Percentiles rank a stretch among this genome's conserved stretches.
Conservation (phyloP, 179 eudicot species). For the Vitellaria paradoxa region DNA sequence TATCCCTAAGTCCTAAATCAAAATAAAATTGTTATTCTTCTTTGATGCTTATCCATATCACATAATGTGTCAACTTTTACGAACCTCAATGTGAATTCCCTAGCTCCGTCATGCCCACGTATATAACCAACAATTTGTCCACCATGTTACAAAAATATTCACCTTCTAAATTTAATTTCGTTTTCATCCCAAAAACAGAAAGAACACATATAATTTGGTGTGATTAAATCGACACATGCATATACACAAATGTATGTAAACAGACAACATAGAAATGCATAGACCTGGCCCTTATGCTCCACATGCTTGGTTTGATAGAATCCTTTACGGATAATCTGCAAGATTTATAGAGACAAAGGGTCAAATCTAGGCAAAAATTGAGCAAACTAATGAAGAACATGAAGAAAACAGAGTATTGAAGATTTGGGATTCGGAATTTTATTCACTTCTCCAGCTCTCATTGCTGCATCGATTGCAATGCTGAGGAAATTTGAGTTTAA, state of each 20-base stretch:
- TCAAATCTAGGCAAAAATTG: background rate
- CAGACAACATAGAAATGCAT: background rate
- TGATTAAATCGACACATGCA: background rate
- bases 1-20: too few species aligned
- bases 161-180: background rate
- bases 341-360: background rate
- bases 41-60: too few species aligned
- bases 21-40: too few species aligned
- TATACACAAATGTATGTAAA: background rate
- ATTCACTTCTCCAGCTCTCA: background rate
- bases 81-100: too few species aligned
- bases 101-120: too few species aligned
- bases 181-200: background rate
- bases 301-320: slow-evolving; percentile 1
- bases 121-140: too few species aligned
- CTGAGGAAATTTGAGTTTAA: background rate
- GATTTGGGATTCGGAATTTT: background rate
- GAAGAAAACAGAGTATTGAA: background rate
- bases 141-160: background rate
- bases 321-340: background rate
- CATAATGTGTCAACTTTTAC: too few species aligned
- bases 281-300: background rate
- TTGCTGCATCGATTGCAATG: background rate
- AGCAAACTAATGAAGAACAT: background rate
- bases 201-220: background rate